Evolutionary conservation across 805 yeast genomes (phyloP).

Genomic region (Metschnikowia koreensis): DNA sequence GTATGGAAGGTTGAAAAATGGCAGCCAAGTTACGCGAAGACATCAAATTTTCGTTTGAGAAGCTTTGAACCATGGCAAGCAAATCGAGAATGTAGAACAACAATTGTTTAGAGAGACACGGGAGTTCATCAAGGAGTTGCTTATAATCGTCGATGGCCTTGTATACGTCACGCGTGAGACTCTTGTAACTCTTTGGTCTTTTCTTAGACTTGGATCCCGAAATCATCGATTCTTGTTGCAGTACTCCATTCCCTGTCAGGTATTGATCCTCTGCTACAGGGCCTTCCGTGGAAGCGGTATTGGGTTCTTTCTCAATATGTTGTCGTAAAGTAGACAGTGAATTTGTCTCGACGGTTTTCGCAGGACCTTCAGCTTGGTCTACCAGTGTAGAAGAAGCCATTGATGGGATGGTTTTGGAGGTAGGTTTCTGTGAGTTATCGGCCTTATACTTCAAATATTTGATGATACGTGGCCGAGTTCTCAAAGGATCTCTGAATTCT

Average conservation of each 20-base stretch:
- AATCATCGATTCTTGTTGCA: not conserved
- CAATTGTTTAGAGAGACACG: conserved; percentile 76
- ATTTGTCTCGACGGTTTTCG: not conserved
- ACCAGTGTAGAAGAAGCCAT: not conserved
- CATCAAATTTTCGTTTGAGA: conserved; percentile 80
- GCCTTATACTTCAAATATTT: conserved; percentile 64
- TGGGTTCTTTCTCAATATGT: not conserved
- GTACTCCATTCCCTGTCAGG: not conserved
- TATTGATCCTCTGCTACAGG: not conserved
- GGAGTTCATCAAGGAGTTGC: conserved; percentile 61
- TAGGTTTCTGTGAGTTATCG: conserved; percentile 25
- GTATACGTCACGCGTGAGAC: conserved; percentile 60
- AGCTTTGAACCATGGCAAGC: conserved; percentile 78
- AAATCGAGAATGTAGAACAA: conserved; percentile 84
- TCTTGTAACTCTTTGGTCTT: conserved; percentile 51
- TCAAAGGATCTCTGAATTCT: conserved; percentile 72
- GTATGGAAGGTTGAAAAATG: conserved; percentile 93
- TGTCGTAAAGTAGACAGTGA: not conserved
- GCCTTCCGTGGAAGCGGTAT: not conserved
- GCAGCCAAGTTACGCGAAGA: conserved; percentile 92
- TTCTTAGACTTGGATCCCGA: conserved; percentile 15
- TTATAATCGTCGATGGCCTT: conserved; percentile 73
- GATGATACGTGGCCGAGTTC: conserved; percentile 59
- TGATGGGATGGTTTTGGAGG: not conserved
- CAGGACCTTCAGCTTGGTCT: not conserved